These are phyloP conservation scores for Calonectria henricotiae DNA, from an alignment of 2,329 filamentous ascomycete species.

Conservation along the genomic window DNA sequence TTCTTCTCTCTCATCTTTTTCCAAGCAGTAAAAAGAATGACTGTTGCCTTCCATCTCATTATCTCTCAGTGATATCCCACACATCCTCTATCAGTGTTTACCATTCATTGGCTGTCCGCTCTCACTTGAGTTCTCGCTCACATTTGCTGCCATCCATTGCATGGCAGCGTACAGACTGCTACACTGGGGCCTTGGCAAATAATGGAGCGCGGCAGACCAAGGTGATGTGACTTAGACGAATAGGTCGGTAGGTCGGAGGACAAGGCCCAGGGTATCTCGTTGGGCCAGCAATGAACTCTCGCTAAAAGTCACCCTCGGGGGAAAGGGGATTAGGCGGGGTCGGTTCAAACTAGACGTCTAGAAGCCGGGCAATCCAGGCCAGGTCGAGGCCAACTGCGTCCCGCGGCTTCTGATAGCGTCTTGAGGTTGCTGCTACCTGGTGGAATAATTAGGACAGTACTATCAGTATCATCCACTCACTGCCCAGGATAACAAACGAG, in stretches of 20 bases:
- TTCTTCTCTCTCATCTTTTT: conserved; percentile 37
- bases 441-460: conserved; percentile 5
- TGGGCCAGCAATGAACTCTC: conserved; percentile 34
- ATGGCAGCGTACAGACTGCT: not conserved
- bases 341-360: conserved; percentile 23
- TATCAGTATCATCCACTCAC: conserved; percentile 8
- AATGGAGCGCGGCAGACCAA: conserved; percentile 32
- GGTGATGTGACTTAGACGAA: conserved; percentile 28
- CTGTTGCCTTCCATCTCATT: conserved; percentile 11
- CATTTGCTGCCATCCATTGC: conserved; percentile 38
- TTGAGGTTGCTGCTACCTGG: conserved; percentile 20
- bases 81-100: not conserved
- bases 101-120: not conserved
- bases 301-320: conserved; percentile 37
- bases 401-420: conserved; percentile 36
- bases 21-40: not conserved
- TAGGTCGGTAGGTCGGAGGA: conserved; percentile 17
- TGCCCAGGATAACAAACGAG: conserved; percentile 19
- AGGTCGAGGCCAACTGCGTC: not conserved
- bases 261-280: conserved; percentile 40
- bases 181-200: conserved; percentile 39
- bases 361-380: conserved; percentile 24
- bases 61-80: conserved; percentile 12
- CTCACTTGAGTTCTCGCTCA: conserved; percentile 14
- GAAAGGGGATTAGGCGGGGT: conserved; percentile 29